Evolutionary conservation across 352 stramenopile species (phyloP), one percentile per base, ranked within the genome.

Genomic region (Phytophthora citricola): DNA sequence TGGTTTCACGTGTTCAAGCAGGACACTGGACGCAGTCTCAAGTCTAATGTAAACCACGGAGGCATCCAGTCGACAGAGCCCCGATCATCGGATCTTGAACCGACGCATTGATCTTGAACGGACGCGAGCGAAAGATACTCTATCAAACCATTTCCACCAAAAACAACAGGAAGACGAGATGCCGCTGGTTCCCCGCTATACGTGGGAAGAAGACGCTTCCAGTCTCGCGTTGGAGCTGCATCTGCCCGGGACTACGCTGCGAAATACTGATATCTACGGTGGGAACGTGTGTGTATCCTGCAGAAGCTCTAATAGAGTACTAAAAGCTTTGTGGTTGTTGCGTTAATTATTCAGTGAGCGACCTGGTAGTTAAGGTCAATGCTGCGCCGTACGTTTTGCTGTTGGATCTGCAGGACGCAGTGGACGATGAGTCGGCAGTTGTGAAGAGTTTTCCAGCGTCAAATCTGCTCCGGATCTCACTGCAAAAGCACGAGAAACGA

Each of bases 361-460:
- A 93, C 56, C 46, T 93, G 26, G 71, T 93, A 15, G 26, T 95
- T n/a, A 95, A 95, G 57, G 64, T 95, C 40, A 95, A 95, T 58
- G 77, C 79, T 7, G 47, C 81, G 20, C 85, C 81, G 15, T 95
- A 95, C 58, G 82, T 95, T 41, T 60, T 93, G 22, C 62, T 93
- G 10, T 58, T 95, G 39, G 87, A 95, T 40, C 65, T 95, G 3
- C 77, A 77, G 27, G 81, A 79, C 9, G 31, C 20, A 5, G 79
- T 94, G 60, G 82, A 93, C 45, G 81, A 86, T 11, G 31, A 71
- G 10, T 79, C 83, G 11, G 69, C 63, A 0, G 63, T 79, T 12
- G 78, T 89, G 14, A 90, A 89, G 54, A 76, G 64, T 20, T 66
- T 82, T 17, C 62, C 73, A 0, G 38, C 64, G 24, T 75, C 72